A percentile compares a stretch with the other conserved stretches of the same genome.
Evolutionary conservation across 805 yeast genomes (phyloP).

Genomic region (Saccharomyces eubayanus): DNA sequence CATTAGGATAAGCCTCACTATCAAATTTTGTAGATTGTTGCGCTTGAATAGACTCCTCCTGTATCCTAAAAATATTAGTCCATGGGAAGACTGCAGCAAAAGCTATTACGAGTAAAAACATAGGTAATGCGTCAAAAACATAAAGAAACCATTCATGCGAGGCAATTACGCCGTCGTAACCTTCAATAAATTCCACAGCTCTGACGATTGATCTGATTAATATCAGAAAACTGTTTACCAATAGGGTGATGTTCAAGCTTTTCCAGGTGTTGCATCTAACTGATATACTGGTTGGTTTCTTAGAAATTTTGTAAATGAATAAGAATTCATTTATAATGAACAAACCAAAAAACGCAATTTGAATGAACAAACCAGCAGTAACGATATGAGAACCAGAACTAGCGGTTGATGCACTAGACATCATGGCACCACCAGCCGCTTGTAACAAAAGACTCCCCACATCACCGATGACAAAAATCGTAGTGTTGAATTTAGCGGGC

Average conservation of each 20-base stretch:
- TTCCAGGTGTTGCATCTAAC: conserved; percentile 8
- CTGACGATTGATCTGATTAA: conserved; percentile 30
- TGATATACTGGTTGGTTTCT: conserved; percentile 1
- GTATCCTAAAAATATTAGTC: conserved; percentile 11
- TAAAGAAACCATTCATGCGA: conserved; percentile 25
- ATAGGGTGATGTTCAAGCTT: conserved; percentile 8
- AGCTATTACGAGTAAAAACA: conserved; percentile 14
- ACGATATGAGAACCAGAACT: conserved; percentile 19
- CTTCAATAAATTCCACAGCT: conserved; percentile 28
- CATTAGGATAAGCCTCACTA: neutral
- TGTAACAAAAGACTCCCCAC: conserved; percentile 26
- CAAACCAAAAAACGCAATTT: conserved; percentile 25
- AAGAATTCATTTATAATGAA: conserved; percentile 19
- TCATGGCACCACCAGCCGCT: conserved; percentile 30
- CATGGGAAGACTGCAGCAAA: conserved; percentile 6
- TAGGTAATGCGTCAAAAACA: conserved; percentile 26
- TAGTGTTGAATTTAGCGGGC: conserved; percentile 20
- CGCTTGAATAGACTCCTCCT: conserved; percentile 11
- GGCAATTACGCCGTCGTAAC: conserved; percentile 22
- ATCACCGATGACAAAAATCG: conserved; percentile 29
- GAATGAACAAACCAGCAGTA: conserved; percentile 28
- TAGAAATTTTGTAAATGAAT: conserved; percentile 9
- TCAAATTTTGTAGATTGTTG: neutral
- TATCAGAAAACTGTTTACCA: conserved; percentile 14
- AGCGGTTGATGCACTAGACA: conserved; percentile 7